Evolutionary conservation across 2,329 filamentous ascomycete species (phyloP).

Genomic region (Teratosphaeria zuluensis): DNA sequence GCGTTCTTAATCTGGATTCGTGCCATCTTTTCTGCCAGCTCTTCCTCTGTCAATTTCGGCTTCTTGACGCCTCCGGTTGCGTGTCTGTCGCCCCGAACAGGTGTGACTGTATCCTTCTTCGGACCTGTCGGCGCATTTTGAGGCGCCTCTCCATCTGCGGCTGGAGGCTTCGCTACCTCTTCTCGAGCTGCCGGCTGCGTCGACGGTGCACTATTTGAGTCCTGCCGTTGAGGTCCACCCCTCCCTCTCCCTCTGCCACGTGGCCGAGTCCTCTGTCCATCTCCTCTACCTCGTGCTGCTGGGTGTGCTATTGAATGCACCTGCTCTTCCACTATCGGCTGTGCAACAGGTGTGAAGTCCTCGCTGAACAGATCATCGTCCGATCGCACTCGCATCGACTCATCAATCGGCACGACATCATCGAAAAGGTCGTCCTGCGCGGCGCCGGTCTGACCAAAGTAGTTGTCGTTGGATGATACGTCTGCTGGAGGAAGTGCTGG

Average conservation of each 20-base stretch:
- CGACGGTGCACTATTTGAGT: background rate
- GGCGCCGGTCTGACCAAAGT: slow-evolving; percentile 26
- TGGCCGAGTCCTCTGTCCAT: slow-evolving; percentile 11
- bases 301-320: background rate
- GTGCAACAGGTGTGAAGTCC: slow-evolving; percentile 38
- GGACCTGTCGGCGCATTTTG: slow-evolving; percentile 8
- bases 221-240: background rate
- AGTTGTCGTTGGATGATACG: slow-evolving; percentile 14
- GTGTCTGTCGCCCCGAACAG: slow-evolving; percentile 27
- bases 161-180: background rate
- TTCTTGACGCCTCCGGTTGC: slow-evolving; percentile 30
- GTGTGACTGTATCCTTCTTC: slow-evolving; percentile 10
- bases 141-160: slow-evolving; percentile 7
- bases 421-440: slow-evolving; percentile 25
- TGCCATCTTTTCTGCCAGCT: slow-evolving; percentile 52
- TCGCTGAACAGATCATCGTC: slow-evolving; percentile 44
- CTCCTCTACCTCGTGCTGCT: slow-evolving; percentile 8
- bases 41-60: slow-evolving; percentile 55
- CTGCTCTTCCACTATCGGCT: slow-evolving; percentile 28
- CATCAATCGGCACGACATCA: slow-evolving; percentile 28
- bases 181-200: background rate
- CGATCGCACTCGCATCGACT: slow-evolving; percentile 41
- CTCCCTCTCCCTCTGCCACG: slow-evolving; percentile 14
- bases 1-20: slow-evolving; percentile 53
- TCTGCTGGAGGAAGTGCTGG: slow-evolving; percentile 7